phyloP scores from a whole-genome alignment of 2,329 filamentous ascomycete species.

The Ascochyta pisi region DNA sequence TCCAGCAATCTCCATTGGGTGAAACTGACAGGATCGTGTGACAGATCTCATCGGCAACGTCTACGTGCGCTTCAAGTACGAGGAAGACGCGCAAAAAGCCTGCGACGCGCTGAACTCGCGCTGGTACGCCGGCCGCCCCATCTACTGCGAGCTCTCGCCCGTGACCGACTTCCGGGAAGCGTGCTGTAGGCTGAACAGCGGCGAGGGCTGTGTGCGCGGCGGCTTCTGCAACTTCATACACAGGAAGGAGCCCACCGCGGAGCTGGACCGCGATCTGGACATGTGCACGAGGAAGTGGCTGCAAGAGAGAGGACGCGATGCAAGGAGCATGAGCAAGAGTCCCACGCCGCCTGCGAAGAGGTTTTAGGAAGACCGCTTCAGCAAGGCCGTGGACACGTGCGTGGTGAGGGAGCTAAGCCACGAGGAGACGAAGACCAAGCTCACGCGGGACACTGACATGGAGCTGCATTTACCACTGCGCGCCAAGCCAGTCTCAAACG shows the following conservation, averaged over 20 bases:
- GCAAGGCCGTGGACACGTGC: conserved; percentile 55
- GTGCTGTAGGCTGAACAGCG: conserved; percentile 91
- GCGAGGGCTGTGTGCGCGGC: conserved; percentile 92
- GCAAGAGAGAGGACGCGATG: conserved; percentile 81
- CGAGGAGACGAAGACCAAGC: neutral
- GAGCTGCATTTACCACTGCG: neutral
- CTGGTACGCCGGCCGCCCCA: conserved; percentile 96
- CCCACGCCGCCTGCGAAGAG: conserved; percentile 78
- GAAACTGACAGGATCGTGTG: neutral
- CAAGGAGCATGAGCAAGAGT: conserved; percentile 79
- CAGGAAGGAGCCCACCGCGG: conserved; percentile 88
- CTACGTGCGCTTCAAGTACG: conserved; percentile 99
- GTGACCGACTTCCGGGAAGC: conserved; percentile 98
- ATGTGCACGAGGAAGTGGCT: conserved; percentile 97
- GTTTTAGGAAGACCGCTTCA: conserved; percentile 8
- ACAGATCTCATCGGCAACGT: conserved; percentile 96
- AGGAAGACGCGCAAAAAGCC: conserved; percentile 90
- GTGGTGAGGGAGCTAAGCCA: conserved; percentile 58
- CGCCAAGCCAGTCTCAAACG: neutral
- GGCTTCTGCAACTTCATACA: conserved; percentile 99
- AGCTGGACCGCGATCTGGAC: conserved; percentile 86
- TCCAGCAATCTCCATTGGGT: neutral
- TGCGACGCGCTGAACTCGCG: conserved; percentile 93
- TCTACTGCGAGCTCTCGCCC: conserved; percentile 96
- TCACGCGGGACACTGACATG: neutral